Base-by-base conservation (phyloP, 257 asterid genomes). In the Solanum appendiculatum region DNA sequence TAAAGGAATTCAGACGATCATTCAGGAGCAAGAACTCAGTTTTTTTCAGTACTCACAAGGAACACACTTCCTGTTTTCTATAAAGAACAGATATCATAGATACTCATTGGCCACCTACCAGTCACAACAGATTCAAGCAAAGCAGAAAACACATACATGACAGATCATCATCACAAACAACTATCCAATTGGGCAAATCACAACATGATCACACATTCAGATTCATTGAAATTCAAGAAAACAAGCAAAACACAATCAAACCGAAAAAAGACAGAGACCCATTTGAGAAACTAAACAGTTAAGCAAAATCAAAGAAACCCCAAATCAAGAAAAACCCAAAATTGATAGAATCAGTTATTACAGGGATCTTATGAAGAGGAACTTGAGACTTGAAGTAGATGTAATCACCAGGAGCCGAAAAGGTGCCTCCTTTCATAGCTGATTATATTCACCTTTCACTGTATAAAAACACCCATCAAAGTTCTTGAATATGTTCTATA, bases 291-390 rank as follows among this genome's bases (percentile, higher is more conserved):
- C 25, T 0, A 54, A 54, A 20, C 63, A 54, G 25, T 80, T 80
- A 23, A 58, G 29, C 56, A 80, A 68, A 46, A 80, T 80, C 5
- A 18, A 46, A 5, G 20, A 80, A 70, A 75, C 82, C 89, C 89
- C 92, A 89, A 51, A 63, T 85, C 44, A 77, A 48, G 64, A 86
- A 86, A 37, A 87, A 60, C 40, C 75, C 9, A 72, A 39, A 86
- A 37, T 29, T 37, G n/a, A 70, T n/a, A 9, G 8, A 88, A 60
- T 60, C 16, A 60, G 15, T 66, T 6, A 96, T 92, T 90, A 97
- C 99, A n/a, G 98, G 99, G 93, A 97, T 97, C 95, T 93, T 95
- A 86, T 97, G 99, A 87, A 97, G 98, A 87, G 99, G 99, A 89
- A 97, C 99, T 91, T 95, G 99, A 89, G 99, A 97, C 98, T 97